phyloP scores from a whole-genome alignment of 208 protist genomes.

The Acanthamoeba lenticulata region DNA sequence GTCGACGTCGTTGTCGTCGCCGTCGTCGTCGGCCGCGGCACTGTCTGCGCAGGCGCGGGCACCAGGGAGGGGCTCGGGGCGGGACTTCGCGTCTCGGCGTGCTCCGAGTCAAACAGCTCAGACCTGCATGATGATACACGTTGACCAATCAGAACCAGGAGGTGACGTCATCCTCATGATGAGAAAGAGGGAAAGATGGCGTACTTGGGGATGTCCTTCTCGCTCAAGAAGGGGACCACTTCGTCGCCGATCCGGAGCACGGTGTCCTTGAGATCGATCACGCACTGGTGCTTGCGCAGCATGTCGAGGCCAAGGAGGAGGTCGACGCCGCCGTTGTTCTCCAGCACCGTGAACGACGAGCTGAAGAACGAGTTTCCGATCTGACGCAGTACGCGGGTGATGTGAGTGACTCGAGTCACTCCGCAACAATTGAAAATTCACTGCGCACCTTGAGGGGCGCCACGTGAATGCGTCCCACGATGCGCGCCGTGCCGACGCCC shows the following conservation, averaged over 20 bases:
- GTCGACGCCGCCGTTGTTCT: slow-evolving; percentile 89
- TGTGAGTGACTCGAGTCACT: not conserved
- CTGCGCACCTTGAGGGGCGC: slow-evolving; percentile 81
- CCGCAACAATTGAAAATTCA: not conserved
- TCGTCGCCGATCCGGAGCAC: slow-evolving; percentile 80
- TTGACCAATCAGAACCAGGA: too few species aligned
- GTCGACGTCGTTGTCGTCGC: too few species aligned
- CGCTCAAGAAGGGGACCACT: slow-evolving; percentile 79
- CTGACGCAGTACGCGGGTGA: not conserved
- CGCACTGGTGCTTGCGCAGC: slow-evolving; percentile 89
- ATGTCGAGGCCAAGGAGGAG: slow-evolving; percentile 96
- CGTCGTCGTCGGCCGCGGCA: not conserved
- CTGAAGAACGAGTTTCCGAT: slow-evolving; percentile 89
- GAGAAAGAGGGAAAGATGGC: not conserved
- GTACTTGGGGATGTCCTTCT: slow-evolving; percentile 67
- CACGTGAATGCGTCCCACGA: slow-evolving; percentile 94
- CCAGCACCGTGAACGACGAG: slow-evolving; percentile 92
- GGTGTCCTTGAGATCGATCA: slow-evolving; percentile 78
- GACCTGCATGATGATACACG: not conserved
- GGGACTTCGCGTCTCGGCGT: not conserved
- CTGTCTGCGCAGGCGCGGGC: not conserved
- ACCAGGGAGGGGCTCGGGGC: not conserved
- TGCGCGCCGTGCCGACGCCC: slow-evolving; percentile 92
- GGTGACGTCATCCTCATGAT: not conserved
- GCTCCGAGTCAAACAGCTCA: slow-evolving; percentile 22